phyloP scores from a whole-genome alignment of 2,329 filamentous ascomycete genomes.

The Pyricularia grisea region DNA sequence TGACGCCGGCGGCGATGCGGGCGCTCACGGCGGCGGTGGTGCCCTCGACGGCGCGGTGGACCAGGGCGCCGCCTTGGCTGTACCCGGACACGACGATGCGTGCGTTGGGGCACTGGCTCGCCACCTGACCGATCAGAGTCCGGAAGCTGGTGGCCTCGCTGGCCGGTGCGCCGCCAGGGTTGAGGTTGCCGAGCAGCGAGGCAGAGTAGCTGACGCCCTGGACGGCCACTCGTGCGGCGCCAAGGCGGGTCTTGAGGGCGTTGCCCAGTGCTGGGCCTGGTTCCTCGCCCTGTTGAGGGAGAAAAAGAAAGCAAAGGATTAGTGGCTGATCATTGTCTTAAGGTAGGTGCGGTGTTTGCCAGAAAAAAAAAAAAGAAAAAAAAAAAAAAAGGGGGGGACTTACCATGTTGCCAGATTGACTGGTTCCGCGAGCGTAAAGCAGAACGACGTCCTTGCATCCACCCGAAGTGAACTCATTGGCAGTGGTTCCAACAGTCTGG shows the following conservation, averaged over 20 bases:
- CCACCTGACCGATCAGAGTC: constrained; percentile 2
- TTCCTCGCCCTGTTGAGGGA: constrained; percentile 1
- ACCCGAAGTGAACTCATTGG: not conserved
- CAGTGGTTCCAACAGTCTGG: not conserved
- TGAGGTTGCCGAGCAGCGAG: constrained; percentile 17
- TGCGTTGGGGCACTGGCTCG: constrained; percentile 6
- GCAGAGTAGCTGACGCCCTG: constrained; percentile 19
- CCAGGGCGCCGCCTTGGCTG: constrained; percentile 21
- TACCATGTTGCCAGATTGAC: constrained; percentile 1
- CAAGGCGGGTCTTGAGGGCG: constrained; percentile 11
- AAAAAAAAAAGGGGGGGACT: not conserved
- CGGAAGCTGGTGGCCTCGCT: constrained; percentile 15
- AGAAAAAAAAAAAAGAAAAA: not conserved
- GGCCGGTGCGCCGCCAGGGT: constrained; percentile 17
- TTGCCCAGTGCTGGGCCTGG: constrained; percentile 6
- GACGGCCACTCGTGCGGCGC: constrained; percentile 11
- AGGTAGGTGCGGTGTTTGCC: not conserved
- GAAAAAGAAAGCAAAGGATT: not conserved
- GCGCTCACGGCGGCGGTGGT: constrained; percentile 9
- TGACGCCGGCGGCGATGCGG: constrained; percentile 17
- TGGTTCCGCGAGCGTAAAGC: not conserved
- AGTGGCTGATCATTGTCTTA: not conserved
- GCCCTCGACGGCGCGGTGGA: constrained; percentile 18
- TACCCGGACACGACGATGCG: constrained; percentile 8
- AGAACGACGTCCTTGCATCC: constrained; percentile 1